Percentiles rank a stretch among this genome's conserved stretches.
phyloP scores from a whole-genome alignment of 2,329 filamentous ascomycete genomes.

The Aspergillus spinulosporus region DNA sequence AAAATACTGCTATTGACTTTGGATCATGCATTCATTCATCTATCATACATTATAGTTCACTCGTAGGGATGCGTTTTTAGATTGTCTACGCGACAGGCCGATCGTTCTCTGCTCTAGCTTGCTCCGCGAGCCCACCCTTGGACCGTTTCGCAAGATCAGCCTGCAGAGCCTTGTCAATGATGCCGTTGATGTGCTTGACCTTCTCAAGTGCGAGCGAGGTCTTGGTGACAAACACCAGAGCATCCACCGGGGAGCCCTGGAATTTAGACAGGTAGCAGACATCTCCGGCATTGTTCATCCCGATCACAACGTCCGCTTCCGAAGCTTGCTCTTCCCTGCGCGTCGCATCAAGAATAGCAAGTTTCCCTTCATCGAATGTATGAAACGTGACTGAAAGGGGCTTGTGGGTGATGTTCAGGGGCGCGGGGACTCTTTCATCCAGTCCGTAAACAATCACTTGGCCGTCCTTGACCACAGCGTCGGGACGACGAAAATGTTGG shows the following conservation, averaged over 20 bases:
- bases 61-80: not conserved
- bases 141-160: conserved; percentile 66
- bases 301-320: conserved; percentile 72
- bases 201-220: conserved; percentile 72
- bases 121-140: conserved; percentile 74
- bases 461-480: conserved; percentile 82
- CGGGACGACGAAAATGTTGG: conserved; percentile 86
- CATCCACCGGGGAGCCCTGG: conserved; percentile 79
- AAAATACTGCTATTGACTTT: not conserved
- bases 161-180: conserved; percentile 71
- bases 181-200: conserved; percentile 73
- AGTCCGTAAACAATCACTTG: conserved; percentile 79
- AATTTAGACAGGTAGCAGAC: conserved; percentile 90
- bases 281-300: conserved; percentile 85
- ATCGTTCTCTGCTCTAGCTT: conserved; percentile 82
- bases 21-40: conserved; percentile 1
- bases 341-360: conserved; percentile 48
- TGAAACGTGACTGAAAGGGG: conserved; percentile 90
- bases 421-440: conserved; percentile 84
- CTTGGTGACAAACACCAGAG: conserved; percentile 73
- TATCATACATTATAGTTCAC: conserved; percentile 9
- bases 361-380: conserved; percentile 63
- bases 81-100: conserved; percentile 51
- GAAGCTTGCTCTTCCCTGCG: conserved; percentile 54
- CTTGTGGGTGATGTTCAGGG: conserved; percentile 85